These are phyloP conservation scores for Excoecaria cochinchinensis DNA, from an alignment of 345 rosid genomes.

Conservation along the genomic window DNA sequence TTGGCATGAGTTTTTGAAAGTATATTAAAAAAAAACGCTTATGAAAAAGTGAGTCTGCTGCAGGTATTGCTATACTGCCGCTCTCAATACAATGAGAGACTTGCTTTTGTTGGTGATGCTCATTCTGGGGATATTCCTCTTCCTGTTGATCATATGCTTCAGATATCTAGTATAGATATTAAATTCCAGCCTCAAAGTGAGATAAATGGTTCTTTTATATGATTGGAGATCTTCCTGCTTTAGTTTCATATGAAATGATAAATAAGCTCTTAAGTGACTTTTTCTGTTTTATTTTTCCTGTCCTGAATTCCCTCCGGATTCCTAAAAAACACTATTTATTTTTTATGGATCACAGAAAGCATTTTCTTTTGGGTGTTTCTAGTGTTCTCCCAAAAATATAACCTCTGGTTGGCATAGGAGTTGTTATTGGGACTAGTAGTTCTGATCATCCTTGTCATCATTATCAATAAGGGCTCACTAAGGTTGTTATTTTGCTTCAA, in stretches of 20 bases:
- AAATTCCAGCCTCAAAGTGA: neutral
- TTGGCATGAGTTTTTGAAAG: neutral
- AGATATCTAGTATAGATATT: no score
- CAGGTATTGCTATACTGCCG: neutral
- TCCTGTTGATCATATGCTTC: neutral
- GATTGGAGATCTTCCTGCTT: no score
- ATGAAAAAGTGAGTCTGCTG: neutral
- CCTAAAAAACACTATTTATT: neutral
- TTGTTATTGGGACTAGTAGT: neutral
- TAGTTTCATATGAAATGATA: neutral
- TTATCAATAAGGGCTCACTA: neutral
- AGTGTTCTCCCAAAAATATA: neutral
- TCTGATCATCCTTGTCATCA: neutral
- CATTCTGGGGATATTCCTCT: neutral
- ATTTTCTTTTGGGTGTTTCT: neutral
- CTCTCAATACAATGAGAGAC: neutral
- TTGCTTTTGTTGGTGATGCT: neutral
- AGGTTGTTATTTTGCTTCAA: neutral
- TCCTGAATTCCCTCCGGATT: neutral
- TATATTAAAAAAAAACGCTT: neutral
- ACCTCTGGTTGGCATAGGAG: neutral
- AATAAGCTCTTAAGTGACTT: neutral
- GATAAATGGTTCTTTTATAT: no score
- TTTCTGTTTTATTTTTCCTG: neutral
- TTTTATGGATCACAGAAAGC: neutral